Evolutionary conservation across 176 grass and related monocot genomes (phyloP).

Genomic region (Poa pratensis): DNA sequence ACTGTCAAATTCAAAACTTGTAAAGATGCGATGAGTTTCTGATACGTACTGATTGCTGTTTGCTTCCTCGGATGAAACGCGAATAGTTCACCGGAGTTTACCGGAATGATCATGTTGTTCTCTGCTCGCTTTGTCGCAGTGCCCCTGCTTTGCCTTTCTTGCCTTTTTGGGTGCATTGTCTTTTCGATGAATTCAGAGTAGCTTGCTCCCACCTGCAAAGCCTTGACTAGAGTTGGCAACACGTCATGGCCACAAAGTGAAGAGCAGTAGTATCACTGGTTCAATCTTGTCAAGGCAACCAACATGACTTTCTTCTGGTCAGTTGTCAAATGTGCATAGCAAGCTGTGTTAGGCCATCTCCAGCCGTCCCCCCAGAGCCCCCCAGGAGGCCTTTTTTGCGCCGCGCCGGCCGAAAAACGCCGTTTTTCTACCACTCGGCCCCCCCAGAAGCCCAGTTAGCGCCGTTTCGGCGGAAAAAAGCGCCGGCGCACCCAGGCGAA

Average conservation of each 20-base stretch:
- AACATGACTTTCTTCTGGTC: neutral
- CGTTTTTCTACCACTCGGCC: no score
- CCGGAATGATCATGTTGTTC: slow-evolving; percentile 56
- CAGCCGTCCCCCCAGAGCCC: no score
- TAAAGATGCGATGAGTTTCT: slow-evolving; percentile 46
- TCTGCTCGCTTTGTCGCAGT: slow-evolving; percentile 28
- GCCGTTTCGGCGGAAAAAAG: no score
- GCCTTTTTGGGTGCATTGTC: neutral
- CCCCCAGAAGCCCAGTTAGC: no score
- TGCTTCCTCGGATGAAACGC: slow-evolving; percentile 38
- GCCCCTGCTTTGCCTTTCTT: slow-evolving; percentile 36
- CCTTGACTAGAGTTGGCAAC: neutral
- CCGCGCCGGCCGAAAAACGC: no score
- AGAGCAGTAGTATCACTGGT: neutral
- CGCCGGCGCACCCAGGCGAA: no score
- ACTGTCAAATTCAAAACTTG: slow-evolving; percentile 44
- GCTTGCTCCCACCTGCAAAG: slow-evolving; percentile 24
- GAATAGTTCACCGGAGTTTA: neutral
- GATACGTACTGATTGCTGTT: slow-evolving; percentile 30
- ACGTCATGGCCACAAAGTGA: neutral
- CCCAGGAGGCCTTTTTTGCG: no score
- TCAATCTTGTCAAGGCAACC: neutral
- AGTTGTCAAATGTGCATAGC: neutral
- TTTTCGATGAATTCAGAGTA: slow-evolving; percentile 45
- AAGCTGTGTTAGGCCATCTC: no score